Conservation (phyloP, 148 eudicot genomes). For the Silene latifolia region DNA sequence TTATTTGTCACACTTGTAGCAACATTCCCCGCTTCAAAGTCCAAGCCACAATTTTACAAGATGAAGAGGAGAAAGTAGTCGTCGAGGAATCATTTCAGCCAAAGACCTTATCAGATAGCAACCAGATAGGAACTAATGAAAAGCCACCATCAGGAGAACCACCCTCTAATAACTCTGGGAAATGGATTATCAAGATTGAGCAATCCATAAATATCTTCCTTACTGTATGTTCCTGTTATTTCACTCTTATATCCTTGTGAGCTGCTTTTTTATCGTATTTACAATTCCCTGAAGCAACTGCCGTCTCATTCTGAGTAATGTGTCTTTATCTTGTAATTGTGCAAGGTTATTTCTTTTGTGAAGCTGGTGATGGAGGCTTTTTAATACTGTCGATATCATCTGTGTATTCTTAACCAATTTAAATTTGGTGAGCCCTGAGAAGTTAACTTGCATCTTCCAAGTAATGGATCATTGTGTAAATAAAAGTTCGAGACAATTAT, state of each 20-base stretch:
- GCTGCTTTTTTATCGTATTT: neutral
- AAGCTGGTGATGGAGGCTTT: neutral
- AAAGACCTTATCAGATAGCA: constrained; percentile 32
- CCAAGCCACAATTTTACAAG: constrained; percentile 67
- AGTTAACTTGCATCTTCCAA: constrained; percentile 3
- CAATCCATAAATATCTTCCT: constrained; percentile 79
- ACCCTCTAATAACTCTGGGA: constrained; percentile 41
- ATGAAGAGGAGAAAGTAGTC: constrained; percentile 62
- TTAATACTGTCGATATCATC: neutral
- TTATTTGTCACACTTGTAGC: constrained; percentile 13
- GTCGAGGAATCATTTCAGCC: constrained; percentile 71
- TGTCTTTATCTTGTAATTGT: neutral
- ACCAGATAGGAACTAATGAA: constrained; percentile 26
- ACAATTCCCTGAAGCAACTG: neutral
- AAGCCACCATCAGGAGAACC: constrained; percentile 34
- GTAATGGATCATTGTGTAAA: neutral
- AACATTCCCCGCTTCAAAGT: constrained; percentile 24
- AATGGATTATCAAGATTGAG: constrained; percentile 68
- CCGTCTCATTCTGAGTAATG: neutral
- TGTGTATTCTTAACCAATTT: neutral
- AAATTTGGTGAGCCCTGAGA: neutral
- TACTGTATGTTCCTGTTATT: constrained; percentile 40
- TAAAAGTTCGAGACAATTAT: neutral
- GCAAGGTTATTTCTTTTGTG: neutral
- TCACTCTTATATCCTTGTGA: constrained; percentile 14